Conservation (phyloP, 345 rosid species). For the Sapria himalayana region DNA sequence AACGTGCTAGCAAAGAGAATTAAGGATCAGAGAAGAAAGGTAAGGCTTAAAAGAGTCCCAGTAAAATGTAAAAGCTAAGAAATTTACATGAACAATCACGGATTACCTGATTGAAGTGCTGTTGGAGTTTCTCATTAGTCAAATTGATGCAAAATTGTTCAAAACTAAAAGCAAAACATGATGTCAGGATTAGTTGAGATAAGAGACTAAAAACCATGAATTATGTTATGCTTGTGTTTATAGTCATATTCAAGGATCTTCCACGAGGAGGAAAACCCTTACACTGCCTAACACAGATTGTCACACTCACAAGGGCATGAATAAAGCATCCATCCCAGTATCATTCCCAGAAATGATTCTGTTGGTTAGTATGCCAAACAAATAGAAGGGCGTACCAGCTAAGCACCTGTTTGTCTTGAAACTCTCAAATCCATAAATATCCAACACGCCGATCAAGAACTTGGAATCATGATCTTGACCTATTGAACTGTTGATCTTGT, state of each 20-base stretch:
- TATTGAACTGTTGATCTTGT: conserved; percentile 73
- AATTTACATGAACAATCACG: conserved; percentile 4
- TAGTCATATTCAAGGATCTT: no score
- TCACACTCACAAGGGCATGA: no score
- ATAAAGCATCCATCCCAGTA: no score
- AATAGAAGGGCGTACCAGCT: conserved; percentile 46
- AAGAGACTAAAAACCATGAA: no score
- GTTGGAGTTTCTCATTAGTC: conserved; percentile 98
- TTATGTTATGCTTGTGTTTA: no score
- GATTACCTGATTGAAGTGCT: conserved; percentile 93
- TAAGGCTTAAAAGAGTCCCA: conserved; percentile 9
- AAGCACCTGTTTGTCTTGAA: conserved; percentile 99
- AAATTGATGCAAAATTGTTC: conserved; percentile 98
- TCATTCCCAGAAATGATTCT: no score
- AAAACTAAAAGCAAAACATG: conserved; percentile 40
- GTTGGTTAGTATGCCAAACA: no score
- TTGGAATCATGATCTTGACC: conserved; percentile 92
- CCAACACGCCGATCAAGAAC: conserved; percentile 84
- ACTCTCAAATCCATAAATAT: conserved; percentile 99
- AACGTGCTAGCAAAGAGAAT: conserved; percentile 42
- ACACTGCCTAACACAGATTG: no score
- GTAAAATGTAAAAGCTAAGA: no score
- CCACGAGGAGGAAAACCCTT: no score
- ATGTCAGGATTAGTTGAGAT: no score
- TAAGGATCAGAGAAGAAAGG: conserved; percentile 8